phyloP scores from a whole-genome alignment of 768 basidiomycete species.

The Lepiota brunneoincarnata region DNA sequence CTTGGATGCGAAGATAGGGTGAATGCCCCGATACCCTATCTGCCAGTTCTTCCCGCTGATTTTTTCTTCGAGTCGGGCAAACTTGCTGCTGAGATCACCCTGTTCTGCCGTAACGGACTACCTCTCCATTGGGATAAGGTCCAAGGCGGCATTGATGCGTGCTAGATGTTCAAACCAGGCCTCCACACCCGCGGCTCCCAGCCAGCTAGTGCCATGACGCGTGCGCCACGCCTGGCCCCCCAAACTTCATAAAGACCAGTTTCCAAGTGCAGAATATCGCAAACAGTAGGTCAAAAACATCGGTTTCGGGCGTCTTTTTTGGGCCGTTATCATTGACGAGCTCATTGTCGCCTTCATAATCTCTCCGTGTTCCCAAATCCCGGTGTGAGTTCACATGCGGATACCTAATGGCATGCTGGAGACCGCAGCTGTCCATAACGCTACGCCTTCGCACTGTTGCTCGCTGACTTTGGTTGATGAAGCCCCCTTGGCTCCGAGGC shows the following conservation, averaged over 20 bases:
- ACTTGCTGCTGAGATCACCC: slow-evolving; percentile 33
- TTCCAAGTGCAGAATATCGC: slow-evolving; percentile 74
- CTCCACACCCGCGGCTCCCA: slow-evolving; percentile 84
- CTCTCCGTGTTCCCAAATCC: slow-evolving; percentile 83
- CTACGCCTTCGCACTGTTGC: slow-evolving; percentile 85
- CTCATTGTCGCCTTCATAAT: slow-evolving; percentile 83
- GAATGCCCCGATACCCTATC: slow-evolving; percentile 23
- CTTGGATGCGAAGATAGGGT: slow-evolving; percentile 93
- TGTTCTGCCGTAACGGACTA: slow-evolving; percentile 42
- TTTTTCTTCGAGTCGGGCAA: slow-evolving; percentile 55
- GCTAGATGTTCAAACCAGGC: slow-evolving; percentile 92
- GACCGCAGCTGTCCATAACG: slow-evolving; percentile 83
- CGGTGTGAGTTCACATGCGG: slow-evolving; percentile 87
- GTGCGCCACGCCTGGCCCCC: slow-evolving; percentile 33
- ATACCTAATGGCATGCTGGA: slow-evolving; percentile 87
- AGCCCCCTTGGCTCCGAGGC: slow-evolving; percentile 80
- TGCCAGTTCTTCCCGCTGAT: slow-evolving; percentile 2
- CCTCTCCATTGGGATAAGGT: slow-evolving; percentile 85
- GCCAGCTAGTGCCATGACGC: no score
- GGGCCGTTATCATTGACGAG: slow-evolving; percentile 86
- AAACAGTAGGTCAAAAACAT: slow-evolving; percentile 90
- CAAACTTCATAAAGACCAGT: background rate
- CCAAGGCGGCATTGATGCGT: slow-evolving; percentile 86
- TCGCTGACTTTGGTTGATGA: slow-evolving; percentile 95
- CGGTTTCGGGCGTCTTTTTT: slow-evolving; percentile 86